Base-by-base conservation (phyloP, 148 eudicot genomes). In the Fagopyrum tataricum region DNA sequence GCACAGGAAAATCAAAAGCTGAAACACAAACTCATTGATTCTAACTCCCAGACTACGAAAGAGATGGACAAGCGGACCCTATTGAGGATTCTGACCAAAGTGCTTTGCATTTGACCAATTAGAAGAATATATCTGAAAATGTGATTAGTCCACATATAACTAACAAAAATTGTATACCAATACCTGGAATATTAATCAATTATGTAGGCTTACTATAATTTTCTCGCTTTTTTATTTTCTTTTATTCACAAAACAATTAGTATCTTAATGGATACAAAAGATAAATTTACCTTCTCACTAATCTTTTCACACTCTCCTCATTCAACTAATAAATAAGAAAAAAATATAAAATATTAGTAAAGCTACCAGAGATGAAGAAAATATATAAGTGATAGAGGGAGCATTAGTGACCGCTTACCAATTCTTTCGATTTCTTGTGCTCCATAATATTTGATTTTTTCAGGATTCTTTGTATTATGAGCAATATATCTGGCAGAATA, bases 401-500 rank as follows among this genome's bases (percentile, higher is more conserved):
- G 66, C 43, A 8, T 61, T 8, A 61, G 75, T 80, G 84, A n/a
- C n/a, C n/a, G n/a, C n/a, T n/a, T n/a, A 89, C 97, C 93, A 52
- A 89, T 86, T 78, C 83, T 84, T 76, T 87, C 89, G 59, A 81
- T 76, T 78, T 78, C 88, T 74, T 89, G 97, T 18, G 66, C 85
- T 70, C 78, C 84, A 76, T 82, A 85, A 74, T 61, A 89, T 8
- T 81, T 73, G 72, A 82, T 82, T 31, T 74, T 76, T 78, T 78
- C 91, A 56, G 71, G 8, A 64, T 77, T 71, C 44, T 73, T 75
- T 23, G 83, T 76, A 55, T 80, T 71, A 80, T 83, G 87, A n/a
- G 85, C 76, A 66, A 91, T 79, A 77, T 89, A 91, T 58, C 97
- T 86, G 49, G 90, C 64, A 9, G 97, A 89, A 78, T 91, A 91